Evolutionary conservation across 805 yeast genomes (phyloP).

Genomic region (Metschnikowia kofuensis): DNA sequence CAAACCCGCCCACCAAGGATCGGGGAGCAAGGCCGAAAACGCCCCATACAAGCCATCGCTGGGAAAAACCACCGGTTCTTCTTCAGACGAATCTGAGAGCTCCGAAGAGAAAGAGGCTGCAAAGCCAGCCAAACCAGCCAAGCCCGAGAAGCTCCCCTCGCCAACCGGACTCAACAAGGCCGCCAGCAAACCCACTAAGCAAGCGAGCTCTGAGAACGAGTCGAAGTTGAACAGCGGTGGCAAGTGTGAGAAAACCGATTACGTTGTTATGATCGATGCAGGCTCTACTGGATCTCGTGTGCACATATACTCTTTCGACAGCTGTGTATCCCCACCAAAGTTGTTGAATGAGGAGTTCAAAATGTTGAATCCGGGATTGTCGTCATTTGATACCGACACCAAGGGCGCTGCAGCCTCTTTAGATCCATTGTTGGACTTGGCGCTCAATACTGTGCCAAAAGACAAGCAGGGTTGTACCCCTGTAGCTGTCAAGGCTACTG

Average conservation of each 20-base stretch:
- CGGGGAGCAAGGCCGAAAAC: slow-evolving; percentile 32
- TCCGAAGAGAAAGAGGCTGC: not conserved
- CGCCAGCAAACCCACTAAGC: too few species aligned
- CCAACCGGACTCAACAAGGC: too few species aligned
- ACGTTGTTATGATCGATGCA: slow-evolving; percentile 93
- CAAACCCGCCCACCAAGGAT: slow-evolving; percentile 28
- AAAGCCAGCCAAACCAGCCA: not conserved
- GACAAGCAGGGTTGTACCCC: slow-evolving; percentile 80
- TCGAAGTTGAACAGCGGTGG: too few species aligned
- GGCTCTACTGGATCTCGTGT: slow-evolving; percentile 97
- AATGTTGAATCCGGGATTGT: slow-evolving; percentile 90
- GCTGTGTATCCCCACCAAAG: slow-evolving; percentile 80
- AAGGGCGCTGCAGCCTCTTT: slow-evolving; percentile 86
- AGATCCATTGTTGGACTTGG: slow-evolving; percentile 75
- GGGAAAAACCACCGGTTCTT: not conserved
- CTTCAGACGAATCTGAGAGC: not conserved
- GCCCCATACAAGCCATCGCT: slow-evolving; percentile 30
- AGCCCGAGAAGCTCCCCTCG: too few species aligned
- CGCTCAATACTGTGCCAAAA: slow-evolving; percentile 74
- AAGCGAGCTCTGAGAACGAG: too few species aligned
- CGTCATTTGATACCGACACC: slow-evolving; percentile 77
- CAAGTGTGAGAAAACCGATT: slow-evolving; percentile 44
- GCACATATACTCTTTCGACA: slow-evolving; percentile 88
- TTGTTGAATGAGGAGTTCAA: slow-evolving; percentile 77
- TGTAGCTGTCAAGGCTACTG: slow-evolving; percentile 95